Evolutionary conservation across 2,329 filamentous ascomycete species (phyloP).

Genomic region (Plectosphaerella plurivora): DNA sequence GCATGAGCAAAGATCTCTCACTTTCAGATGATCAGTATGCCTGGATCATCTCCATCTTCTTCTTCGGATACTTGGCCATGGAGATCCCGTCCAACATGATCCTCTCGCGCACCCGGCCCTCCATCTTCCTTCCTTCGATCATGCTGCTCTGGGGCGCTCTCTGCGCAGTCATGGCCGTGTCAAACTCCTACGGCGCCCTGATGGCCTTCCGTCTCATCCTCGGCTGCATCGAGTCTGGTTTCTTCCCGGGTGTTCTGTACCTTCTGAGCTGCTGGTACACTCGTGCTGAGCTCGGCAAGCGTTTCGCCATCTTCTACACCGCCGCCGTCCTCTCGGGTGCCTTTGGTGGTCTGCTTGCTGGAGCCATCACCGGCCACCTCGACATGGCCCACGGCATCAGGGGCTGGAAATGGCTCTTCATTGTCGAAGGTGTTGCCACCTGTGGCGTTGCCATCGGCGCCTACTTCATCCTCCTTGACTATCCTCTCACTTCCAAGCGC

Average conservation of each 20-base stretch:
- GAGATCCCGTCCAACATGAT: conserved; percentile 51
- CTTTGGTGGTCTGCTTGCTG: conserved; percentile 46
- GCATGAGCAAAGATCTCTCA: conserved; percentile 40
- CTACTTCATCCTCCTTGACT: conserved; percentile 67
- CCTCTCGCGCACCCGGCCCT: conserved; percentile 42
- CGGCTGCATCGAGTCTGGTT: conserved; percentile 45
- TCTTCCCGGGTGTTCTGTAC: conserved; percentile 46
- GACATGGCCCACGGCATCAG: conserved; percentile 39
- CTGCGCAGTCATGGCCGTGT: conserved; percentile 44
- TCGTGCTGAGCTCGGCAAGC: conserved; percentile 42
- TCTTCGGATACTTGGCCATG: conserved; percentile 46
- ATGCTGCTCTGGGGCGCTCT: conserved; percentile 45
- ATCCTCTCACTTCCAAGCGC: conserved; percentile 56
- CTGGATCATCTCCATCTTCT: conserved; percentile 48
- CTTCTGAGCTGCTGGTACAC: conserved; percentile 54
- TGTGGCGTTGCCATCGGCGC: conserved; percentile 57
- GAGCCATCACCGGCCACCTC: conserved; percentile 38
- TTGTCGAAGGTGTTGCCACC: conserved; percentile 59
- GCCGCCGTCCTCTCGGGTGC: conserved; percentile 49
- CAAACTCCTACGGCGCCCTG: conserved; percentile 41
- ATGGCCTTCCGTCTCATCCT: conserved; percentile 40
- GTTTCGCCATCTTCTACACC: conserved; percentile 54
- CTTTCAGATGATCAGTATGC: conserved; percentile 45
- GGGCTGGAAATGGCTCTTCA: conserved; percentile 51
- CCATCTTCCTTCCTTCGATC: conserved; percentile 42